phyloP scores from a whole-genome alignment of 2,329 filamentous ascomycete species.

The Paraphoma sp. region DNA sequence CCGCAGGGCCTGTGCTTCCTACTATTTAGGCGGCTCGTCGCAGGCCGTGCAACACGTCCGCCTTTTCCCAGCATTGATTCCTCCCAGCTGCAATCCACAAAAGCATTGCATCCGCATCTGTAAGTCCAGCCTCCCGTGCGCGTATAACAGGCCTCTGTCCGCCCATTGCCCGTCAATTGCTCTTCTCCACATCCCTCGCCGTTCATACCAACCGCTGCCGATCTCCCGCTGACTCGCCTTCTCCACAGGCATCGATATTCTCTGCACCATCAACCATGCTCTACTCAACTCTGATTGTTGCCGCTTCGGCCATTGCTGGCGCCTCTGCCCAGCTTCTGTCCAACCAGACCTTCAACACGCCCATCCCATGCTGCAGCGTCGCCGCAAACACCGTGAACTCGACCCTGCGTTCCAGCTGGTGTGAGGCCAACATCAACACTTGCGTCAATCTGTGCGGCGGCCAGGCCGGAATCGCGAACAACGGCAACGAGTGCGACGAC shows the following conservation, averaged over 20 bases:
- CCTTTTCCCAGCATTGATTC: slow-evolving; percentile 11
- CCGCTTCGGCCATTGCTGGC: slow-evolving; percentile 55
- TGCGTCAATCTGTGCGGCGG: slow-evolving; percentile 67
- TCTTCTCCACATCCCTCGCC: not conserved
- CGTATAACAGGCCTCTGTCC: not conserved
- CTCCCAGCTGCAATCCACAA: not conserved
- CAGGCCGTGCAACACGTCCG: slow-evolving; percentile 17
- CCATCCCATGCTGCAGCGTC: slow-evolving; percentile 51
- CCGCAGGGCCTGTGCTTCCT: slow-evolving; percentile 14
- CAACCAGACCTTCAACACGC: slow-evolving; percentile 44
- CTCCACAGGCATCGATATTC: slow-evolving; percentile 47
- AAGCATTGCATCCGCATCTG: slow-evolving; percentile 6
- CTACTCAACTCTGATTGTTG: slow-evolving; percentile 55
- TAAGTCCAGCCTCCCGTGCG: slow-evolving; percentile 1
- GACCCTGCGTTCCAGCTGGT: slow-evolving; percentile 58
- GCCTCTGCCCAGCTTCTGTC: slow-evolving; percentile 49
- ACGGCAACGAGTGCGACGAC: slow-evolving; percentile 61
- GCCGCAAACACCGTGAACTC: slow-evolving; percentile 49
- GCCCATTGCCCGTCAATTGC: slow-evolving; percentile 13
- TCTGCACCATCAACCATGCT: slow-evolving; percentile 51
- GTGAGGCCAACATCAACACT: slow-evolving; percentile 63
- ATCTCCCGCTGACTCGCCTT: slow-evolving; percentile 33
- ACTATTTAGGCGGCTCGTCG: slow-evolving; percentile 16
- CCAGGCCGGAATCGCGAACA: slow-evolving; percentile 46
- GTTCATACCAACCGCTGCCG: slow-evolving; percentile 14